Conservation (phyloP, 176 grass and related monocot genomes). For the Oryza meyeriana region DNA sequence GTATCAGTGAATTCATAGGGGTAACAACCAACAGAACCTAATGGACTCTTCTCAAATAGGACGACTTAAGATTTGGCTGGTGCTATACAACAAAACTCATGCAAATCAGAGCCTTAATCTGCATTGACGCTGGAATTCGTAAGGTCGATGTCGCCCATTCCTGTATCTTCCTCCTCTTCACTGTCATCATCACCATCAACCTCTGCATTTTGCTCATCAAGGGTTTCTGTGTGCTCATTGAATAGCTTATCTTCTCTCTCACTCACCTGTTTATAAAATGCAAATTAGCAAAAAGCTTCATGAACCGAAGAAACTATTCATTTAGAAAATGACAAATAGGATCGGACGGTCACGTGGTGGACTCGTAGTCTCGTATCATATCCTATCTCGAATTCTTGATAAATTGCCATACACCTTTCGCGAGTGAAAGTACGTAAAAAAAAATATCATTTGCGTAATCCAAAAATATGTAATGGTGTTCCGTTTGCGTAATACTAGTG, state of each 20-base stretch:
- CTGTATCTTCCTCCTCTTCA: conserved; percentile 94
- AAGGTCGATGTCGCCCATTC: conserved; percentile 79
- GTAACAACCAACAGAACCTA: conserved; percentile 21
- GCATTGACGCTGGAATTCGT: conserved; percentile 44
- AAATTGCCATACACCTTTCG: background rate
- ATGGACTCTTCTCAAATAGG: conserved; percentile 26
- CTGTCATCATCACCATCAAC: conserved; percentile 86
- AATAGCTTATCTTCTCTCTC: conserved; percentile 91
- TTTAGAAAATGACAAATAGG: background rate
- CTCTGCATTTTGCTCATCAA: conserved; percentile 66
- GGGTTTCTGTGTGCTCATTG: conserved; percentile 72
- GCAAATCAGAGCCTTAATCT: conserved; percentile 29
- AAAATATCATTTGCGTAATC: too few species aligned
- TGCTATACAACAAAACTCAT: conserved; percentile 51
- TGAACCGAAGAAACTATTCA: background rate
- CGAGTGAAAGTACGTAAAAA: too few species aligned
- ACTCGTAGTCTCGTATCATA: too few species aligned
- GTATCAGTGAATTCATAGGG: conserved; percentile 19
- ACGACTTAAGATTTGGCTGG: conserved; percentile 26
- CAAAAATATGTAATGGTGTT: too few species aligned
- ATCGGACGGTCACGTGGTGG: background rate
- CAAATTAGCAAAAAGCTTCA: background rate
- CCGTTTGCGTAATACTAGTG: background rate
- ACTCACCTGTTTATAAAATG: conserved; percentile 68
- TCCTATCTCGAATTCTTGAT: too few species aligned